These are phyloP conservation scores for Mallotus repandus DNA, from an alignment of 441 rosid genomes.

Conservation along the genomic window DNA sequence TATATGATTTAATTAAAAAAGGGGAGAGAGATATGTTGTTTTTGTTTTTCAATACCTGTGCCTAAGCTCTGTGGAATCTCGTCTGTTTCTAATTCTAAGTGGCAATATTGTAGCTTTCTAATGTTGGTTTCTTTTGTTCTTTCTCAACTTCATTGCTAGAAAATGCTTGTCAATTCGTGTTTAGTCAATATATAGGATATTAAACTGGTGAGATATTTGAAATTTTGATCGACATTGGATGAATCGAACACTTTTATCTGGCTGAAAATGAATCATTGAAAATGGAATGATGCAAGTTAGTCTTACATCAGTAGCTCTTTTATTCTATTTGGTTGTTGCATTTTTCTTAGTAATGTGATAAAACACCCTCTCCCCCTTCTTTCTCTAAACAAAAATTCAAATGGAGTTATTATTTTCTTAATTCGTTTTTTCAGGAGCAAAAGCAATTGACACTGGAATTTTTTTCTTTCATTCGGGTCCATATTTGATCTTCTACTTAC, in stretches of 20 bases:
- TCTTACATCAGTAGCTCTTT: background rate
- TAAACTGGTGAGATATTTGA: background rate
- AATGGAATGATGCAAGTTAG: background rate
- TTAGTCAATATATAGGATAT: background rate
- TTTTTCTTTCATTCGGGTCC: slow-evolving; percentile 6
- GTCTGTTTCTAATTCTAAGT: too few relatives aligned
- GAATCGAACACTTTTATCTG: background rate
- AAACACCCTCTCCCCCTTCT: background rate
- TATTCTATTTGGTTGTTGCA: background rate
- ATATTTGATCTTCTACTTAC: background rate
- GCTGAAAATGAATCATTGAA: background rate
- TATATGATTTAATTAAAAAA: too few relatives aligned
- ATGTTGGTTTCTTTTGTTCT: too few relatives aligned
- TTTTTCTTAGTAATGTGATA: background rate
- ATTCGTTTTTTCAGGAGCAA: background rate
- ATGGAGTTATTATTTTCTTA: background rate
- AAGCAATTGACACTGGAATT: background rate
- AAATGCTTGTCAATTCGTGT: background rate
- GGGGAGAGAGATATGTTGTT: too few relatives aligned
- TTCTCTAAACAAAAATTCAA: background rate
- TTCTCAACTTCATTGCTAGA: too few relatives aligned
- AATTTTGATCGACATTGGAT: background rate
- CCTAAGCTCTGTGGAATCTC: too few relatives aligned
- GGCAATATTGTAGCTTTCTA: too few relatives aligned
- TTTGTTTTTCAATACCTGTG: too few relatives aligned